phyloP scores from a whole-genome alignment of 2,329 filamentous ascomycete species.

The Pseudogymnoascus sp. region DNA sequence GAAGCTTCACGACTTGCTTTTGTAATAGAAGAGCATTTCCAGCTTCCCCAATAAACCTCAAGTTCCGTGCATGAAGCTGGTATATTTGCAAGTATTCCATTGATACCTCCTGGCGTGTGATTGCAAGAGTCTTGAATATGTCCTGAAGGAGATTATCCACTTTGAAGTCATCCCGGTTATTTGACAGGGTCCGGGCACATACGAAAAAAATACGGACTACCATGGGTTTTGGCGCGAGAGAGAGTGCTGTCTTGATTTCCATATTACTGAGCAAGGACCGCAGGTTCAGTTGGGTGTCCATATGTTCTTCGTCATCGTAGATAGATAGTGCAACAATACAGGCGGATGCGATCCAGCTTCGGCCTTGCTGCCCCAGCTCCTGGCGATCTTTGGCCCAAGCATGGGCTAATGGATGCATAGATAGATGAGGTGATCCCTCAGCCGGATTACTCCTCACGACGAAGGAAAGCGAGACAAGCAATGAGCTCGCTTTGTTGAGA shows the following conservation, averaged over 20 bases:
- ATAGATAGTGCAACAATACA: slow-evolving; percentile 18
- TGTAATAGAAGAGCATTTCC: neutral
- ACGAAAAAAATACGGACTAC: slow-evolving; percentile 13
- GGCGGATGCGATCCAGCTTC: slow-evolving; percentile 15
- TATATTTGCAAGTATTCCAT: slow-evolving; percentile 18
- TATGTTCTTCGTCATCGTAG: slow-evolving; percentile 9
- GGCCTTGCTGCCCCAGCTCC: neutral
- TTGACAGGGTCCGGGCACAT: slow-evolving; percentile 12
- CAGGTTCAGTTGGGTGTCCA: slow-evolving; percentile 14
- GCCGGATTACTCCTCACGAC: slow-evolving; percentile 16
- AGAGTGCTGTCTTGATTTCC: slow-evolving; percentile 11
- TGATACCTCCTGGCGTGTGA: slow-evolving; percentile 10
- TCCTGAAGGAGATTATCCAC: slow-evolving; percentile 14
- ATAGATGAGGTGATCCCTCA: slow-evolving; percentile 17
- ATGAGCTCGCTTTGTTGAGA: slow-evolving; percentile 22
- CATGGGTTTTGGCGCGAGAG: slow-evolving; percentile 9
- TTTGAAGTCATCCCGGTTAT: slow-evolving; percentile 16
- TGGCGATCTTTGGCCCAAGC: slow-evolving; percentile 30
- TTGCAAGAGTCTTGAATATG: slow-evolving; percentile 15
- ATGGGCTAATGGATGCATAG: slow-evolving; percentile 32
- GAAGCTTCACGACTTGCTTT: neutral
- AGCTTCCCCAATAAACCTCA: slow-evolving; percentile 9
- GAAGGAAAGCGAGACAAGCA: slow-evolving; percentile 27
- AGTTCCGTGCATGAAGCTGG: slow-evolving; percentile 15
- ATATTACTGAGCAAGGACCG: slow-evolving; percentile 15